A percentile compares a stretch with the other conserved stretches of the same genome.
Conservation (phyloP, 305 asterid species). For the Rubia peregrina region DNA sequence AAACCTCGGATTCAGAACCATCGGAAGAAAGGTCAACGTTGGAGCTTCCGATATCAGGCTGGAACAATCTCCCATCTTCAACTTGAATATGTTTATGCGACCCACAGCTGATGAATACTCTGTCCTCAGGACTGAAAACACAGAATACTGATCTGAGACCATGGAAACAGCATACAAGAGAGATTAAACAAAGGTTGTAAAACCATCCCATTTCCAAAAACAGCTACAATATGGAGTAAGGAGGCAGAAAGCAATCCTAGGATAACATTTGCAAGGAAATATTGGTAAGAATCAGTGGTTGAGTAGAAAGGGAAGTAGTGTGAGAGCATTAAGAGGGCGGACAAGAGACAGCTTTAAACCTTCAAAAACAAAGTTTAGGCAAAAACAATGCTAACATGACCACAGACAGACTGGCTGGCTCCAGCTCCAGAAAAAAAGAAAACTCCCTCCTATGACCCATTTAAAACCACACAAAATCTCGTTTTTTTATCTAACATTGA, state of each 20-base stretch:
- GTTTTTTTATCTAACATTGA: no score
- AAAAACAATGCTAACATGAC: neutral
- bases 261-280: neutral
- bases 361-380: constrained; percentile 11
- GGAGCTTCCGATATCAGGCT: constrained; percentile 29
- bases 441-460: no score
- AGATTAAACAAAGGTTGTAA: constrained; percentile 10
- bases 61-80: constrained; percentile 32
- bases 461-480: no score
- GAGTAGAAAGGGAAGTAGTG: neutral
- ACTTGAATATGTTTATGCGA: constrained; percentile 14
- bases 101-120: constrained; percentile 32
- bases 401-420: constrained; percentile 5
- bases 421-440: neutral
- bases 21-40: constrained; percentile 19
- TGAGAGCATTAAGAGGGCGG: neutral
- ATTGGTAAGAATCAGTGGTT: neutral
- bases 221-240: neutral
- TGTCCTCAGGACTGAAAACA: constrained; percentile 29
- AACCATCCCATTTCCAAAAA: constrained; percentile 14
- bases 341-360: constrained; percentile 16
- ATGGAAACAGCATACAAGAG: constrained; percentile 15
- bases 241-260: constrained; percentile 1
- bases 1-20: constrained; percentile 20
- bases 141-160: constrained; percentile 14